A percentile compares a stretch with the other conserved stretches of the same genome.
phyloP scores from a whole-genome alignment of 495 filamentous ascomycete species.

The Trichoderma erinaceum region DNA sequence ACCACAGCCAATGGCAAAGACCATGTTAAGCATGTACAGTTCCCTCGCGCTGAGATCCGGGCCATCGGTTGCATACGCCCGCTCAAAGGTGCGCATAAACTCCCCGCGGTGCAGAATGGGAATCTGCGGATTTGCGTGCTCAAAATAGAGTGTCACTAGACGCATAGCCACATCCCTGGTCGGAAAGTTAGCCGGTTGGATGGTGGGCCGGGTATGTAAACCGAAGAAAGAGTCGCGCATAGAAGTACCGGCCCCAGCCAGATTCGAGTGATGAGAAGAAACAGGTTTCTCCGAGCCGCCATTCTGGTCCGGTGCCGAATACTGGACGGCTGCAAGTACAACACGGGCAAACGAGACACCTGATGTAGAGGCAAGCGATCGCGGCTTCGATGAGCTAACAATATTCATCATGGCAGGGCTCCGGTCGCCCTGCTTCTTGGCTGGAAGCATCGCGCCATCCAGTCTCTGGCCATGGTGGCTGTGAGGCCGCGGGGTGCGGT shows the following conservation, averaged over 20 bases:
- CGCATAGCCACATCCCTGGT: slow-evolving; percentile 62
- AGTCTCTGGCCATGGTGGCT: slow-evolving; percentile 27
- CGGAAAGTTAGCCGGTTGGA: slow-evolving; percentile 80
- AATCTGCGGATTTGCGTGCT: slow-evolving; percentile 93
- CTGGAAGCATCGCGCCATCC: slow-evolving; percentile 69
- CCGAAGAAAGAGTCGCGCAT: slow-evolving; percentile 97
- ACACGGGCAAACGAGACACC: slow-evolving; percentile 93
- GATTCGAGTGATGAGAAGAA: slow-evolving; percentile 28
- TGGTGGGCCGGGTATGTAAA: slow-evolving; percentile 79
- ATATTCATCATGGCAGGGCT: slow-evolving; percentile 17
- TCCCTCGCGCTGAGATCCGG: slow-evolving; percentile 71
- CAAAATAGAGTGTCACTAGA: slow-evolving; percentile 81
- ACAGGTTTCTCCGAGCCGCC: slow-evolving; percentile 22
- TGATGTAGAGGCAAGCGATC: slow-evolving; percentile 78
- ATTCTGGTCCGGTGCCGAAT: slow-evolving; percentile 66
- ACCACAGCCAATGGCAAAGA: slow-evolving; percentile 93
- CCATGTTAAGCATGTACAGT: slow-evolving; percentile 90
- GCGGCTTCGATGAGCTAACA: slow-evolving; percentile 52
- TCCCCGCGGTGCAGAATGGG: slow-evolving; percentile 83
- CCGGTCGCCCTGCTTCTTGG: slow-evolving; percentile 58
- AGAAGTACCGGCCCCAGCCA: slow-evolving; percentile 51
- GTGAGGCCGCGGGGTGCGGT: slow-evolving; percentile 19
- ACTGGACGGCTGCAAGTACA: slow-evolving; percentile 90
- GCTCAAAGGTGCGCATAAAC: slow-evolving; percentile 77
- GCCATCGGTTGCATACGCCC: slow-evolving; percentile 63